Evolutionary conservation across 2,329 filamentous ascomycete genomes (phyloP), one percentile per base, ranked within the genome.

Genomic region (Colletotrichum noveboracense): DNA sequence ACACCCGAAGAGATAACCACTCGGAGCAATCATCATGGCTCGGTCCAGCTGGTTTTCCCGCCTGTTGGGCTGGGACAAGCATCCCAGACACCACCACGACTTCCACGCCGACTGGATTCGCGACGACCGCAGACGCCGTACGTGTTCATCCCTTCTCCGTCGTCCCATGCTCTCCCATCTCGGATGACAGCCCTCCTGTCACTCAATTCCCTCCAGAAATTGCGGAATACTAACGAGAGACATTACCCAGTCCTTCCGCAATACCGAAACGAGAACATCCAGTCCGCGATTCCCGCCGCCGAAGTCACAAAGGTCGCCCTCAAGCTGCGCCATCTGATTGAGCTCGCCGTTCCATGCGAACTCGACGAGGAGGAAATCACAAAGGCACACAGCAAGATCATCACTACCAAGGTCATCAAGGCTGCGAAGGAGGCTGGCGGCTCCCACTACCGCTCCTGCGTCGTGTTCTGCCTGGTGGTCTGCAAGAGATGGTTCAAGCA

Each of bases 251-350:
- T 96, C 16, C 90, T 96, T 3, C 93, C 94, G 3, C 88, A 87
- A 16, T 90, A 93, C 78, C 88, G 88, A 79, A 88, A 91, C 78
- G 89, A 91, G 14, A 83, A 88, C 1, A 86, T 93, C 58, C 85
- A 92, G 56, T 93, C 94, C 13, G 92, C 94, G 32, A 92, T 96
- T 43, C 91, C 95, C 2, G 89, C 96, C 14, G 88, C 90, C 75
- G 94, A 97, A 80, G 96, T 98, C 77, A 98, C 96, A 76, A 96
- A 96, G 83, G 90, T 97, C 71, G 96, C 96, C 30, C 90, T 99
- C 18, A 95, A 96, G 73, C 89, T 99, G 78, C 97, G 96, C 80
- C 95, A 97, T 82, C 92, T 98, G 79, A 93, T 99, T 80, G 96
- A 98, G 85, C 91, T 96, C 83, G 93, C 96, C 71, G 91, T 99